A percentile compares a stretch with the other conserved stretches of the same genome.
phyloP scores from a whole-genome alignment of 768 basidiomycete species.

The Hypsizygus marmoreus region DNA sequence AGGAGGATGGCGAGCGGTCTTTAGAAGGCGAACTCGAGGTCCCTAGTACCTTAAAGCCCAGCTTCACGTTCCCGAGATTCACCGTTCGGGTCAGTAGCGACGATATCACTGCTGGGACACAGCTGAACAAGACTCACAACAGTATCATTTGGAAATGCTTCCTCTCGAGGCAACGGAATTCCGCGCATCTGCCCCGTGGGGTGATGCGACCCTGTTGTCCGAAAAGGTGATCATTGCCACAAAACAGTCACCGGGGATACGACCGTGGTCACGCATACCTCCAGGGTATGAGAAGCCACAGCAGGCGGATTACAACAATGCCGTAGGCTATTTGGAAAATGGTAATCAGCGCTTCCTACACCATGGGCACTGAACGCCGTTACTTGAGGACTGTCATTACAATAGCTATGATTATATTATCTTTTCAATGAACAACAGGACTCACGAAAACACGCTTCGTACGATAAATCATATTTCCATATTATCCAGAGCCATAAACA shows the following conservation, averaged over 20 bases:
- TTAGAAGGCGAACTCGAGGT: slow-evolving; percentile 56
- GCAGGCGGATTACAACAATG: slow-evolving; percentile 50
- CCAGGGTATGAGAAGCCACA: slow-evolving; percentile 49
- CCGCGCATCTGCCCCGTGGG: slow-evolving; percentile 21
- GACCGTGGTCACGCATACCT: slow-evolving; percentile 48
- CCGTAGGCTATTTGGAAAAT: slow-evolving; percentile 54
- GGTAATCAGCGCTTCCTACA: slow-evolving; percentile 54
- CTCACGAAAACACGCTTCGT: not conserved
- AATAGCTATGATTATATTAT: no score
- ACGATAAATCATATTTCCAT: no score
- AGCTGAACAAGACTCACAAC: slow-evolving; percentile 2
- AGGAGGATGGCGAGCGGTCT: slow-evolving; percentile 32
- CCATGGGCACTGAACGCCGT: slow-evolving; percentile 18
- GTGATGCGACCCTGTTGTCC: slow-evolving; percentile 33
- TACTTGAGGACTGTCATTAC: no score
- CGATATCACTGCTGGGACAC: not conserved
- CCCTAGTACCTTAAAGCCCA: slow-evolving; percentile 43
- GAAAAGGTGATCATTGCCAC: slow-evolving; percentile 42
- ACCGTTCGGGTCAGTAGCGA: slow-evolving; percentile 44
- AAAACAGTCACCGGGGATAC: slow-evolving; percentile 39
- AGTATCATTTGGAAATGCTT: slow-evolving; percentile 49
- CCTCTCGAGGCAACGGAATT: slow-evolving; percentile 48
- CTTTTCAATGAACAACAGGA: slow-evolving; percentile 7
- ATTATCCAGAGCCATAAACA: slow-evolving; percentile 46
- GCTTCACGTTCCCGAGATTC: slow-evolving; percentile 42